Evolutionary conservation across 2,329 filamentous ascomycete genomes (phyloP).

Genomic region (Zalaria obscura): DNA sequence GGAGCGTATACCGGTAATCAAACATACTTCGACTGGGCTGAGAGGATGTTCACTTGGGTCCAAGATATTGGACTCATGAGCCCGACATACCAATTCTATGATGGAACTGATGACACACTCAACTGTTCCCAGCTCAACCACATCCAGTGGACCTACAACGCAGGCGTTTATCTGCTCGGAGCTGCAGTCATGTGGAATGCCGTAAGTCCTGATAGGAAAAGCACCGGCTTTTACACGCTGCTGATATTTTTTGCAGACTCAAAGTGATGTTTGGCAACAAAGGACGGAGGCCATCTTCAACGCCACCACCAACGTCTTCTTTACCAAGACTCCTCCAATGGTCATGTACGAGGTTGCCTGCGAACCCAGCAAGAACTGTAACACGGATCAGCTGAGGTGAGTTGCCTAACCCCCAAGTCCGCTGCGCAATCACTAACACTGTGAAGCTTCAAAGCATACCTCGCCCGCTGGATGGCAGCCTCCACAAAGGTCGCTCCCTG

Average conservation of each 20-base stretch:
- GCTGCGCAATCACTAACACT: neutral
- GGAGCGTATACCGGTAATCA: conserved; percentile 25
- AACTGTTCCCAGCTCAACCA: conserved; percentile 32
- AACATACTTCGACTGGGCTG: conserved; percentile 53
- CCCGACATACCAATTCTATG: conserved; percentile 29
- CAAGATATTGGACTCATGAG: conserved; percentile 42
- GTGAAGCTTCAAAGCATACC: conserved; percentile 26
- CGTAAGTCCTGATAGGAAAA: neutral
- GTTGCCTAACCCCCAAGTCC: too few relatives aligned
- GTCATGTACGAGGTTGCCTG: conserved; percentile 32
- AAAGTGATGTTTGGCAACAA: conserved; percentile 13
- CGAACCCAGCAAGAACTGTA: conserved; percentile 24
- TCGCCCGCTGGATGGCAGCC: conserved; percentile 35
- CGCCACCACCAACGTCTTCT: conserved; percentile 22
- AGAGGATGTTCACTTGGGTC: conserved; percentile 22
- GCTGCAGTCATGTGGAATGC: conserved; percentile 33
- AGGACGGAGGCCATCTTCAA: conserved; percentile 11
- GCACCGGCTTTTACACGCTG: neutral
- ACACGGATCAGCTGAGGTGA: conserved; percentile 26
- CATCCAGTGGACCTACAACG: conserved; percentile 32
- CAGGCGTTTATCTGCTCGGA: conserved; percentile 29
- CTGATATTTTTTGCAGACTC: neutral
- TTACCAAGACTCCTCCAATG: conserved; percentile 17
- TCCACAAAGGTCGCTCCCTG: conserved; percentile 45
- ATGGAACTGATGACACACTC: conserved; percentile 28